Evolutionary conservation across 331 rosid species (phyloP), one percentile per base, ranked within the genome.

Genomic region (Quercus phellos): DNA sequence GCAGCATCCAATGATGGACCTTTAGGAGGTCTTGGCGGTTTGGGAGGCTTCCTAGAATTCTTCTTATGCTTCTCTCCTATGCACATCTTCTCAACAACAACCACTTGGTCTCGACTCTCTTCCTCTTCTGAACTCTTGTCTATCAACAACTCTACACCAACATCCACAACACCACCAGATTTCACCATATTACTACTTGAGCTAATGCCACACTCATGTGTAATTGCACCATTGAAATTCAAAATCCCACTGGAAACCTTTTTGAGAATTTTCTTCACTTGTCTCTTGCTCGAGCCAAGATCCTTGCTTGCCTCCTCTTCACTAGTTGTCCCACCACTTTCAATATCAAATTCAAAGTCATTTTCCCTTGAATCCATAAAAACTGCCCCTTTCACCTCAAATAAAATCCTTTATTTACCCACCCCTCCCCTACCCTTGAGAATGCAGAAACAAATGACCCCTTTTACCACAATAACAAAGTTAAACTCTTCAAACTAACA

Each of bases 1-100:
- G 88, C 92, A 8, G 89, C 90, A 82, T 89, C 89, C 38, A 92
- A 66, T 29, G 84, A 85, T 26, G 97, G 94, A 51, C 91, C 96
- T 58, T 74, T 89, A 6, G 96, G 96, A 51, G 97, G 96, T 51
- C 89, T 79, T 11, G 96, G 97, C 12, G 96, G 96, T 75, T 82
- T 92, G 67, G 76, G 58, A 74, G 95, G 85, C 86, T 87, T 92
- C 77, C 79, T 86, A 26, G 87, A 78, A 77, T 72, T 58, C 61
- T 74, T 81, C 77, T 54, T 88, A 34, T 18, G 76, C 79, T 78
- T 86, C 35, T 79, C 80, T 68, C 77, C 89, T 16, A 3, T 77
- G 74, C 60, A 46, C 6, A 59, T 64, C 54, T 30, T 80, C 75
- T 81, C 78, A 19, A 73, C 69, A 70, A 13, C 51, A 6, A 70